phyloP scores from a whole-genome alignment of 2,329 filamentous ascomycete species.

The Epichloe hybrida region DNA sequence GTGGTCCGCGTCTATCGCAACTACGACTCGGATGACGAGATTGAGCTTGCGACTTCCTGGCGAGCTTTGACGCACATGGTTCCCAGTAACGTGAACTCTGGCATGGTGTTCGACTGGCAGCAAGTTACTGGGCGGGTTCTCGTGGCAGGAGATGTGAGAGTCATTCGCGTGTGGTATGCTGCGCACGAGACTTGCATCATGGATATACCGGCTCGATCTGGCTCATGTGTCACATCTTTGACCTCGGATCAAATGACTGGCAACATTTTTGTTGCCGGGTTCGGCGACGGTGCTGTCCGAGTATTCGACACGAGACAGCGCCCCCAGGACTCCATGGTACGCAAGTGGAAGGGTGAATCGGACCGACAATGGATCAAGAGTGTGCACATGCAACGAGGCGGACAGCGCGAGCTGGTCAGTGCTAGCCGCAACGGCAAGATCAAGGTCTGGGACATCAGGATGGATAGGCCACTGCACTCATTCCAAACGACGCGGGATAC shows the following conservation, averaged over 20 bases:
- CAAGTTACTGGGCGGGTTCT: constrained; percentile 90
- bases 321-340: constrained; percentile 81
- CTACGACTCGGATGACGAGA: constrained; percentile 64
- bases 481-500: constrained; percentile 65
- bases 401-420: constrained; percentile 78
- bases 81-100: constrained; percentile 84
- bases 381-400: constrained; percentile 92
- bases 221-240: constrained; percentile 87
- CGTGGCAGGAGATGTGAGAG: constrained; percentile 91
- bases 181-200: constrained; percentile 83
- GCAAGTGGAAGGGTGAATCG: constrained; percentile 85
- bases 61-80: constrained; percentile 87
- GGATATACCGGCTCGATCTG: constrained; percentile 89
- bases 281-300: constrained; percentile 85
- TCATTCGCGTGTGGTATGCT: constrained; percentile 93
- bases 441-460: constrained; percentile 89
- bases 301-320: constrained; percentile 84
- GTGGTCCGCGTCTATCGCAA: constrained; percentile 87
- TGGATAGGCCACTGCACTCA: constrained; percentile 61
- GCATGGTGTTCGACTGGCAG: constrained; percentile 97
- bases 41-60: constrained; percentile 83
- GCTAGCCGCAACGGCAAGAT: constrained; percentile 89
- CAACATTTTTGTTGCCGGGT: constrained; percentile 89
- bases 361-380: constrained; percentile 86
- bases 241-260: constrained; percentile 97